Conservation (phyloP, 2,329 filamentous ascomycete genomes). For the Geosmithia flava region DNA sequence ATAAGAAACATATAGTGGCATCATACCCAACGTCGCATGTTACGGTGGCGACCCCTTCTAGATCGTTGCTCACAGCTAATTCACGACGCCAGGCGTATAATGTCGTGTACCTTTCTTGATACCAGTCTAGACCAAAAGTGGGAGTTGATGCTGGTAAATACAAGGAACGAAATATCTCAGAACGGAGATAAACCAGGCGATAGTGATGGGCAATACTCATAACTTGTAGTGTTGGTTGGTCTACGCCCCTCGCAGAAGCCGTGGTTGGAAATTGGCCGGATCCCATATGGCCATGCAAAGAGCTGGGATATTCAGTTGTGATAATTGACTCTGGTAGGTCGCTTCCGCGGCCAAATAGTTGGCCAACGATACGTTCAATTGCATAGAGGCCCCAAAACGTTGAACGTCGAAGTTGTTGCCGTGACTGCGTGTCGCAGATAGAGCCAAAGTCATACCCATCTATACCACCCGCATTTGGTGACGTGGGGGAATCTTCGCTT, state of each 20-base stretch:
- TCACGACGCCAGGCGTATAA: neutral
- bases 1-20: neutral
- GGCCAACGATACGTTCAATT: neutral
- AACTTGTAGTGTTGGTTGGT: neutral
- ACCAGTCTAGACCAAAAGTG: neutral
- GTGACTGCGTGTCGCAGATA: too few relatives aligned
- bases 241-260: neutral
- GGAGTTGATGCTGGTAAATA: neutral
- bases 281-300: too few relatives aligned
- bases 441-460: too few relatives aligned
- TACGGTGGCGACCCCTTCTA: neutral
- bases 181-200: slow-evolving; percentile 3
- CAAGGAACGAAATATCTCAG: slow-evolving; percentile 1
- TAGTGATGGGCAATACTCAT: slow-evolving; percentile 2
- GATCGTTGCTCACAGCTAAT: neutral
- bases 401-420: neutral
- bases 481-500: neutral
- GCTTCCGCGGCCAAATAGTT: neutral
- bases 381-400: neutral
- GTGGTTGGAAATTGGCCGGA: too few relatives aligned
- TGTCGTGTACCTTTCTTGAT: neutral
- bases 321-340: neutral
- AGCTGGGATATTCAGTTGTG: neutral
- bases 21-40: neutral
- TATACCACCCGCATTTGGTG: too few relatives aligned